Base-by-base conservation (phyloP, 148 eudicot genomes). In the Simmondsia chinensis region DNA sequence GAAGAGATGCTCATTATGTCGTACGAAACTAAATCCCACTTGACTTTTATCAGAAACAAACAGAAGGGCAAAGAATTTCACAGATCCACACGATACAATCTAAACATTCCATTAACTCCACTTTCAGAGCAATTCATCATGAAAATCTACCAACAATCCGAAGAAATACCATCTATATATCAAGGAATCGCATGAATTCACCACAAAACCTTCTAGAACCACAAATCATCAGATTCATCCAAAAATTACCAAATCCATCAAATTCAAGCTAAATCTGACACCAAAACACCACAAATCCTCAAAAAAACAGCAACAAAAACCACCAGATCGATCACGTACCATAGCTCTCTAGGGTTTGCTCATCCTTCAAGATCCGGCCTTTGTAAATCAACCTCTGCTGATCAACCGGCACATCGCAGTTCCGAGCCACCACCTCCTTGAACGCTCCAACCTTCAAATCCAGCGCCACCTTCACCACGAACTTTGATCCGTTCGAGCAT, bases 301-400 rank as follows among this genome's bases (percentile, higher is more conserved):
- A 25, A 15, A 43, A 4, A 10, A 43, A 14, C 27, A 10, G 24
- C 5, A 20, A 9, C 23, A 13, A 11, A 39, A 27, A 15, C 32
- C 20, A 7, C 6, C 11, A 20, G n/a, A 28, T 9, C 15, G 17
- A 34, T 27, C 37, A 33, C 28, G 22, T 60, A 71, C 94, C 94
- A 54, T 71, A 77, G 66, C 76, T 71, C 31, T 45, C 66, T 35
- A 82, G 79, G 46, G 74, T 74, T 48, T 82, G 85, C 44, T 82
- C 85, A 31, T 82, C 80, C 72, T 82, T 82, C 54, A 82, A 72
- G 73, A 82, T 77, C 73, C 91, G 76, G 15, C 91, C 91, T 53
- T 82, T 82, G 50, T 82, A 82, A 53, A 82, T 82, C 81, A 82
- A 28, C 45, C 82, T 62, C 72, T 82, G 91, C 52, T 82, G 85